A percentile compares a stretch with the other conserved stretches of the same genome.
Evolutionary conservation across 768 basidiomycete genomes (phyloP).

Genomic region (Xanthoconium purpureum): DNA sequence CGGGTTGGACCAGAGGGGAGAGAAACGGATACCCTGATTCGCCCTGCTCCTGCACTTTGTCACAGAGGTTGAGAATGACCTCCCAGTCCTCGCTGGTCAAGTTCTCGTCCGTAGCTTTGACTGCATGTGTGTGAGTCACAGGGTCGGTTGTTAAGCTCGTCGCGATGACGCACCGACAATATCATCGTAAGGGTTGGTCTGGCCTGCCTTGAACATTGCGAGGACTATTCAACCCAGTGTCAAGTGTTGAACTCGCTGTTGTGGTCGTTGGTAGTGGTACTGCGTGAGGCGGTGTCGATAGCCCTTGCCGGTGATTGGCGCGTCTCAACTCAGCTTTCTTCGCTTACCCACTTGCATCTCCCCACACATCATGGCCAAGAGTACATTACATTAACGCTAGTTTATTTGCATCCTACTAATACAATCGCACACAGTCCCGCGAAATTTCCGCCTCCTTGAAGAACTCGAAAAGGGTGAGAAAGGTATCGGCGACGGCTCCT

Average conservation of each 20-base stretch:
- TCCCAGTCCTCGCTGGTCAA: constrained; percentile 96
- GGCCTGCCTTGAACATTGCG: constrained; percentile 68
- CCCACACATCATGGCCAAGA: constrained; percentile 46
- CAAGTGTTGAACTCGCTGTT: constrained; percentile 10
- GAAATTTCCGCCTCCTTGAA: constrained; percentile 94
- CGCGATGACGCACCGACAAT: constrained; percentile 68
- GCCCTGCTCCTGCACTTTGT: constrained; percentile 92
- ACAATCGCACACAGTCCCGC: constrained; percentile 64
- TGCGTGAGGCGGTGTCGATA: not conserved
- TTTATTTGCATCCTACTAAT: not conserved
- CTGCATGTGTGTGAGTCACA: constrained; percentile 39
- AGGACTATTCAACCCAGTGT: not conserved
- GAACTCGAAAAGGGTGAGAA: constrained; percentile 99
- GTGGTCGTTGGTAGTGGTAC: constrained; percentile 14
- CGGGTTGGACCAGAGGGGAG: not conserved
- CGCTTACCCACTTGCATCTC: constrained; percentile 5
- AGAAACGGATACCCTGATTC: constrained; percentile 62
- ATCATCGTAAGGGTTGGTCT: constrained; percentile 82
- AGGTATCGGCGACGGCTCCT: constrained; percentile 96
- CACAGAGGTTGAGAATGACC: constrained; percentile 88
- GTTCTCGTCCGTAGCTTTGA: constrained; percentile 97
- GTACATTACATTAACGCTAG: constrained; percentile 32
- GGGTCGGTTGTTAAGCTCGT: constrained; percentile 5
- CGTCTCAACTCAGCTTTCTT: not conserved
- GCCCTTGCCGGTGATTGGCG: constrained; percentile 15